Conservation (phyloP, 1,284 basidiomycete genomes). For the Trichosporon ovoides region DNA sequence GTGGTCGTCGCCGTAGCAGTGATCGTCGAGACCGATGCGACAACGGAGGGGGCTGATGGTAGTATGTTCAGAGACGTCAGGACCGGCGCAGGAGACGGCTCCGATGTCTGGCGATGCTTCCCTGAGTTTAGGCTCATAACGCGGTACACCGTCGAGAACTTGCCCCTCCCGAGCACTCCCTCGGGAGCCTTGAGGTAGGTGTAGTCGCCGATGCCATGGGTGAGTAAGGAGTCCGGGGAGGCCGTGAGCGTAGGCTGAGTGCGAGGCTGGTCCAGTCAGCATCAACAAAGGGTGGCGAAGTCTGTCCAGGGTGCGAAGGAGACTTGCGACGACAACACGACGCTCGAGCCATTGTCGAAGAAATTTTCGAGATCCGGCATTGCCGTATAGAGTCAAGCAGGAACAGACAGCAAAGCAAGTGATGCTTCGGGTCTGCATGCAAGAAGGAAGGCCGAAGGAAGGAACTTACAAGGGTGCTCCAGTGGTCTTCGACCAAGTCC, state of each 20-base stretch:
- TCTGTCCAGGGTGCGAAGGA: too few species aligned
- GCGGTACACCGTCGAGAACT: conserved; percentile 52
- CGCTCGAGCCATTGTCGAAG: too few species aligned
- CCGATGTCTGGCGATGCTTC: not conserved
- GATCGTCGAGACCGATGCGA: not conserved
- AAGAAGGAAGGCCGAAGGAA: too few species aligned
- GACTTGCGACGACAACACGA: too few species aligned
- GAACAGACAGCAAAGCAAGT: too few species aligned
- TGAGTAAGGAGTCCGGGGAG: conserved; percentile 45
- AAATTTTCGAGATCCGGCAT: too few species aligned
- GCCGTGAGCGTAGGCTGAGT: conserved; percentile 16
- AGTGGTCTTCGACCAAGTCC: conserved; percentile 10
- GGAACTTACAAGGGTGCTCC: conserved; percentile 16
- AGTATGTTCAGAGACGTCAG: not conserved
- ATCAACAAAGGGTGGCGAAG: too few species aligned
- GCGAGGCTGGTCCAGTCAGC: conserved; percentile 20
- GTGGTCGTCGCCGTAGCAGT: not conserved
- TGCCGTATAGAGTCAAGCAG: too few species aligned
- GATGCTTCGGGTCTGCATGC: too few species aligned
- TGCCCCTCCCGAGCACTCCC: conserved; percentile 49
- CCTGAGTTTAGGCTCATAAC: conserved; percentile 14
- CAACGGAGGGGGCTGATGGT: not conserved
- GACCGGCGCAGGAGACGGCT: not conserved
- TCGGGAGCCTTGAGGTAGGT: conserved; percentile 34
- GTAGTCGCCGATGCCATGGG: conserved; percentile 49